These are phyloP conservation scores for Zoysia matrella DNA, from an alignment of 202 grass and related monocot genomes.

Conservation along the genomic window DNA sequence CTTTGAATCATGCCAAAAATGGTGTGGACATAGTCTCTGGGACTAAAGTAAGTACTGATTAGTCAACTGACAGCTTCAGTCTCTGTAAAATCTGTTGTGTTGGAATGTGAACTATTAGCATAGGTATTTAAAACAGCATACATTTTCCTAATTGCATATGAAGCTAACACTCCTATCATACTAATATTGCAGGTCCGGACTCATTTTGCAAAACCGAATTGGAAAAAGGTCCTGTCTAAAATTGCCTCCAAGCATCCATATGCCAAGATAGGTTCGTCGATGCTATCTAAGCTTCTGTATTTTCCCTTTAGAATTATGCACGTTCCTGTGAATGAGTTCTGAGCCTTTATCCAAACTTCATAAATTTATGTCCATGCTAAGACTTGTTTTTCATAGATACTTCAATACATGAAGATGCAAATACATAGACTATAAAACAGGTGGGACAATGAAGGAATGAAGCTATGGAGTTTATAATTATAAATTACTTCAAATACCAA, in stretches of 20 bases:
- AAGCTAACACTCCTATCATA: constrained; percentile 23
- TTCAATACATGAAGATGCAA: constrained; percentile 1
- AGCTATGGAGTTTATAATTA: no score
- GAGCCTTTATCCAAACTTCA: constrained; percentile 17
- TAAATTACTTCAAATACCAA: no score
- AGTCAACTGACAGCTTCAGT: constrained; percentile 25
- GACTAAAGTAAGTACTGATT: constrained; percentile 72
- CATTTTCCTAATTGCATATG: constrained; percentile 28
- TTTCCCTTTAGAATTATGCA: constrained; percentile 8
- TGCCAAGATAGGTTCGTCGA: constrained; percentile 87
- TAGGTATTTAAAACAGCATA: constrained; percentile 3
- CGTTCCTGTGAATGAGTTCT: constrained; percentile 12
- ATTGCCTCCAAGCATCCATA: neutral
- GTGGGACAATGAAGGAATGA: no score
- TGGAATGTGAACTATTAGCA: constrained; percentile 31
- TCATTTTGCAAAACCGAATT: constrained; percentile 97
- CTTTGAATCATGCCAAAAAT: neutral
- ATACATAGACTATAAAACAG: neutral
- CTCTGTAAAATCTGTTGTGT: neutral
- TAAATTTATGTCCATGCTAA: constrained; percentile 15
- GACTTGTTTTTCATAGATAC: neutral
- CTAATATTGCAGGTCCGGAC: constrained; percentile 80
- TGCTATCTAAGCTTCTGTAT: constrained; percentile 19
- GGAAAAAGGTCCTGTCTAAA: constrained; percentile 46
- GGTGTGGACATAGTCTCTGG: constrained; percentile 95